Evolutionary conservation across 768 basidiomycete species (phyloP), one percentile per base, ranked within the genome.

Genomic region (Russula brevipes): DNA sequence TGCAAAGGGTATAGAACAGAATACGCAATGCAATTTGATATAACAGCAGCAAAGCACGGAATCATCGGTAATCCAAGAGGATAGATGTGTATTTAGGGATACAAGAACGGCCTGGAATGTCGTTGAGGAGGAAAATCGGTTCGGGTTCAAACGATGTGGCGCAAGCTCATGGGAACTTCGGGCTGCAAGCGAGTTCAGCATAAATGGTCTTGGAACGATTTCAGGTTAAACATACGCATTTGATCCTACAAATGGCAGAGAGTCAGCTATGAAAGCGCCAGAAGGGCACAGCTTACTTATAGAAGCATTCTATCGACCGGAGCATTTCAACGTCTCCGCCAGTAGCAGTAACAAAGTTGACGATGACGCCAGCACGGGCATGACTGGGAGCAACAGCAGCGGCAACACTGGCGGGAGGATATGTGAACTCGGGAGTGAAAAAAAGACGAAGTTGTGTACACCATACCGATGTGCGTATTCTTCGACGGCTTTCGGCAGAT

Each of bases 291-390:
- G 57, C 83, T 68, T 68, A 92, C 91, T 93, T 93, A 82, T 96
- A 98, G 78, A 94, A 96, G 82, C 94, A 96, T 80, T 98, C 96
- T 81, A 98, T 98, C 69, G 91, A 91, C 71, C 96, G 85, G 66
- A 98, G 79, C 94, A 98, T 97, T 78, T 98, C 96, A 59, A 98
- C 95, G 73, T 98, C 96, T 46, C 94, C 95, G 36, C 95, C 94
- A 14, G 94, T 94, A 59, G 95, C 96, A 60, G 95, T 97, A 65
- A 98, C 95, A 70, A 98, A 94, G 74, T 96, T 98, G 72, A 99
- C 83, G 64, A 97, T 83, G 57, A 98, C 90, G 35, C 96, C 97
- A 59, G 93, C 89, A 57, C 93, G 87, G 45, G 87, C 82, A 72
- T 92, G 89, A 74, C 73, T 87, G 53, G 90, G 84, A n/a, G 91